phyloP scores from a whole-genome alignment of 495 filamentous ascomycete species.

The Oidiodendron maius region DNA sequence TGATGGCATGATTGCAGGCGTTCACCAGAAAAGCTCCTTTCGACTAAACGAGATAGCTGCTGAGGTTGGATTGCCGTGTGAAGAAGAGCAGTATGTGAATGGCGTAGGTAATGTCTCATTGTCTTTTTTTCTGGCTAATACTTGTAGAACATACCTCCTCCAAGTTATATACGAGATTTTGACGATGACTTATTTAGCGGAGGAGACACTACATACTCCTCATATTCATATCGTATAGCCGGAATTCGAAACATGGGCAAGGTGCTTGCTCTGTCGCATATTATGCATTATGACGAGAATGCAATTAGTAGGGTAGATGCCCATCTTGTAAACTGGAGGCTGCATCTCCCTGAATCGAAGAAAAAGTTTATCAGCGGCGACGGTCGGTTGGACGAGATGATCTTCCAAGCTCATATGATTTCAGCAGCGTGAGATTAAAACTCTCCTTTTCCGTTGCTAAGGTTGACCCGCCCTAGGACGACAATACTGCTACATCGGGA shows the following conservation, averaged over 20 bases:
- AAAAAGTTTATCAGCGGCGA: constrained; percentile 61
- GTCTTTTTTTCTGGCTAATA: constrained; percentile 1
- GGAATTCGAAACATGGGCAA: constrained; percentile 68
- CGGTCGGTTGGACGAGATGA: constrained; percentile 75
- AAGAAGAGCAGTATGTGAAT: constrained; percentile 61
- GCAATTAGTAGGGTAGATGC: constrained; percentile 58
- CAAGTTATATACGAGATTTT: constrained; percentile 62
- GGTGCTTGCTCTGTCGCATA: constrained; percentile 53
- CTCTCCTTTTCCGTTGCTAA: too few relatives aligned
- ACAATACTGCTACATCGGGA: constrained; percentile 74
- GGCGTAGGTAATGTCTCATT: constrained; percentile 42
- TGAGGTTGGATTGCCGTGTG: constrained; percentile 67
- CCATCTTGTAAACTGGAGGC: constrained; percentile 73
- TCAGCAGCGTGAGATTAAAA: constrained; percentile 57
- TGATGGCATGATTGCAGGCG: constrained; percentile 60
- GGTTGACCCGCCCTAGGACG: too few relatives aligned
- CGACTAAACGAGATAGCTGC: constrained; percentile 46
- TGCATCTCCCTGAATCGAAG: constrained; percentile 75
- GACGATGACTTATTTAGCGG: constrained; percentile 60
- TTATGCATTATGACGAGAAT: constrained; percentile 35
- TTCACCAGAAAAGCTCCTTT: constrained; percentile 52
- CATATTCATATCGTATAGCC: constrained; percentile 71
- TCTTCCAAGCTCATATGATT: constrained; percentile 88
- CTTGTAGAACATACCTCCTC: constrained; percentile 52
- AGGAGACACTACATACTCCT: constrained; percentile 64